A percentile compares a stretch with the other conserved stretches of the same genome.
Evolutionary conservation across 2,329 filamentous ascomycete species (phyloP).

Genomic region (Colletotrichum filicis): DNA sequence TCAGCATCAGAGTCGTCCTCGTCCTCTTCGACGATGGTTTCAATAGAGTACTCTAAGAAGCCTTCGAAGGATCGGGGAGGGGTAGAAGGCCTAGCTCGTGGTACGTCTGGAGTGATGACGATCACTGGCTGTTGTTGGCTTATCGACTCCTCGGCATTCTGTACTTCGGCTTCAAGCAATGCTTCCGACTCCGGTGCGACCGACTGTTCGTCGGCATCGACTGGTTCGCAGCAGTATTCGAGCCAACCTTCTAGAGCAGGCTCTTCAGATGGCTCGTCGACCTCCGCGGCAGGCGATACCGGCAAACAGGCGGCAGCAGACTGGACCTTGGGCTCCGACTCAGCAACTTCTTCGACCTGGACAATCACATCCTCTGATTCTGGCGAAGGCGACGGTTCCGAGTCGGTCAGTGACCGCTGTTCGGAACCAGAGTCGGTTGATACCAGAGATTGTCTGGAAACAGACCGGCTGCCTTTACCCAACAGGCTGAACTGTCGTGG

Average conservation of each 20-base stretch:
- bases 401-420: slow-evolving; percentile 10
- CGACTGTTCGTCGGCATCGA: slow-evolving; percentile 21
- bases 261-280: neutral
- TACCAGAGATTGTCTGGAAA: slow-evolving; percentile 28
- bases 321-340: neutral
- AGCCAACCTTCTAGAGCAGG: slow-evolving; percentile 34
- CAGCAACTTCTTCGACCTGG: neutral
- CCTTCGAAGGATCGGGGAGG: slow-evolving; percentile 10
- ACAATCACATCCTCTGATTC: neutral
- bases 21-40: slow-evolving; percentile 27
- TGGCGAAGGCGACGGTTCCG: neutral
- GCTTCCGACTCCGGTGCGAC: slow-evolving; percentile 12
- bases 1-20: slow-evolving; percentile 26
- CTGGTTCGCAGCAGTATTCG: slow-evolving; percentile 34
- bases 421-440: slow-evolving; percentile 23
- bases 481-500: slow-evolving; percentile 29
- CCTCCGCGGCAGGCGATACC: neutral
- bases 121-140: neutral
- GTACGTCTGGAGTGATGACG: slow-evolving; percentile 2
- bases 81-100: neutral
- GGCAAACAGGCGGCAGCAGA: neutral
- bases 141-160: neutral
- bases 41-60: slow-evolving; percentile 26
- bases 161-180: neutral
- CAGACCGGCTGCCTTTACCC: slow-evolving; percentile 25